Conservation (phyloP, 257 asterid species). For the Coffea eugenioides region DNA sequence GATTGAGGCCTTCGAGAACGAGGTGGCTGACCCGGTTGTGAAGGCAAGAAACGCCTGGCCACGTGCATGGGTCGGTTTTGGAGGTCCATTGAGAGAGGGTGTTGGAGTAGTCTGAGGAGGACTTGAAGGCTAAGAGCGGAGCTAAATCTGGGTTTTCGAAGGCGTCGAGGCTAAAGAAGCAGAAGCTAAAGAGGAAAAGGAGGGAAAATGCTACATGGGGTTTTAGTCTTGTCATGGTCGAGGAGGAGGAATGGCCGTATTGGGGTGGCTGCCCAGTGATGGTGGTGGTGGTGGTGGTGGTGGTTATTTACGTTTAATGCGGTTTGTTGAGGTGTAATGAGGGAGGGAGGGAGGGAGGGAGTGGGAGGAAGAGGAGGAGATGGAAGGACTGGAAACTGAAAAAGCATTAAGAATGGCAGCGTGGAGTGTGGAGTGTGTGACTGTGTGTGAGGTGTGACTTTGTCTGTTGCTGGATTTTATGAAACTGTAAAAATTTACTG, state of each 20-base stretch:
- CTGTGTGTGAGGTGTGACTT: neutral
- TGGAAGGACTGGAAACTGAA: conserved; percentile 11
- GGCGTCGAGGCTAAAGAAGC: conserved; percentile 19
- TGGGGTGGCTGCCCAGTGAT: neutral
- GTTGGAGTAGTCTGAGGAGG: conserved; percentile 46
- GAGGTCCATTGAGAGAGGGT: conserved; percentile 61
- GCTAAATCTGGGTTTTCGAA: conserved; percentile 49
- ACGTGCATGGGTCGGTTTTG: conserved; percentile 57
- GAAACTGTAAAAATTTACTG: neutral
- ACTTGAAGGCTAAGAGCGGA: conserved; percentile 59
- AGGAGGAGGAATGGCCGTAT: neutral
- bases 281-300: neutral
- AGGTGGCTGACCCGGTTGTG: conserved; percentile 61
- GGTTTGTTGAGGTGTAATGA: neutral
- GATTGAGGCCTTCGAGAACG: conserved; percentile 58
- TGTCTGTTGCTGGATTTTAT: neutral
- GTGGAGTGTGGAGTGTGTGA: conserved; percentile 8
- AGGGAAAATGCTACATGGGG: neutral
- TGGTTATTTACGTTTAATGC: neutral
- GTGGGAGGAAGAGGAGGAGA: neutral
- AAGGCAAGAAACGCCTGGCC: conserved; percentile 71
- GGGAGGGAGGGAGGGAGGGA: neutral
- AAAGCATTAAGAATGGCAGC: conserved; percentile 2
- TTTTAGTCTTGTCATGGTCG: conserved; percentile 9
- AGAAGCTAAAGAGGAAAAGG: neutral